phyloP scores from a whole-genome alignment of 176 grass and related monocot genomes.

The Triticum urartu region DNA sequence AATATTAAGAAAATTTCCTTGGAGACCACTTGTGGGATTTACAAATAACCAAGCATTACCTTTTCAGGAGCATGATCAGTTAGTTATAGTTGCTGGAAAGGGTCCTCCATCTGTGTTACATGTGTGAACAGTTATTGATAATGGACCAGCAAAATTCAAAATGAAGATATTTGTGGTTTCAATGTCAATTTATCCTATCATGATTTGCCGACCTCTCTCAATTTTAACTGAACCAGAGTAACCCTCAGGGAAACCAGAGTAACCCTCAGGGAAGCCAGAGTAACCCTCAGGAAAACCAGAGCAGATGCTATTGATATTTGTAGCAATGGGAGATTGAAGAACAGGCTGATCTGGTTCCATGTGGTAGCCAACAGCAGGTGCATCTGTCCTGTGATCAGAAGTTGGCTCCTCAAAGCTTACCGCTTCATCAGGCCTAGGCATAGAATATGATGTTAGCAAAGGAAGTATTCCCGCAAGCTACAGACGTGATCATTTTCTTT shows the following conservation, averaged over 20 bases:
- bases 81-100: background rate
- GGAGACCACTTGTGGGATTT: background rate
- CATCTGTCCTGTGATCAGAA: conserved; percentile 15
- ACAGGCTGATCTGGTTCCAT: conserved; percentile 24
- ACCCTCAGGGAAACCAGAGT: conserved; percentile 38
- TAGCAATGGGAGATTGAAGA: conserved; percentile 28
- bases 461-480: background rate
- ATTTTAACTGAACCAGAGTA: conserved; percentile 36
- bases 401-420: conserved; percentile 45
- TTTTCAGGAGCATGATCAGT: conserved; percentile 18
- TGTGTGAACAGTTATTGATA: background rate
- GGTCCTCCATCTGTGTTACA: conserved; percentile 20
- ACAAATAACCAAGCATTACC: conserved; percentile 36
- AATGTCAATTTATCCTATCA: background rate
- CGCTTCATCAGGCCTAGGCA: conserved; percentile 32
- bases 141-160: conserved; percentile 15
- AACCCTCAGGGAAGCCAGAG: conserved; percentile 13
- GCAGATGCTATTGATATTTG: conserved; percentile 32
- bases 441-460: conserved; percentile 17
- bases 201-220: conserved; percentile 38
- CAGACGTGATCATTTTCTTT: background rate
- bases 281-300: conserved; percentile 44
- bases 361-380: conserved; percentile 17
- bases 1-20: background rate
- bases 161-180: background rate